phyloP scores from a whole-genome alignment of 2,329 filamentous ascomycete genomes.

The Cordyceps javanica region DNA sequence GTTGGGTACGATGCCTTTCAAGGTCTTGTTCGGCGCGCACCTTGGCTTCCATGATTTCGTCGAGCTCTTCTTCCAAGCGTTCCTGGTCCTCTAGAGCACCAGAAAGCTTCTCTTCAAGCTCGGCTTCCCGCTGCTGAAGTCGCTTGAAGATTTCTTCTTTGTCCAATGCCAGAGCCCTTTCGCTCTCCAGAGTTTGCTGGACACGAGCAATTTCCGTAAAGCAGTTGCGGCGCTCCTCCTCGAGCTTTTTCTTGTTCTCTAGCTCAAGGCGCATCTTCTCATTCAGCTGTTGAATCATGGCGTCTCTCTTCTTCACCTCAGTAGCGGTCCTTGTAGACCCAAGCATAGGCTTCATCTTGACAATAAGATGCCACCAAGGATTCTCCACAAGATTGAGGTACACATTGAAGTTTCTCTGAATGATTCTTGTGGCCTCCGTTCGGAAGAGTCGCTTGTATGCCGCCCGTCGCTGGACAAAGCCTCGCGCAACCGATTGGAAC shows the following conservation, averaged over 20 bases:
- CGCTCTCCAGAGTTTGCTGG: conserved; percentile 91
- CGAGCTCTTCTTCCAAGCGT: conserved; percentile 85
- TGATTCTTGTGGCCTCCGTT: conserved; percentile 88
- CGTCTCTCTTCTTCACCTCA: conserved; percentile 91
- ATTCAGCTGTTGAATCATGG: conserved; percentile 83
- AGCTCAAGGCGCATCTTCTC: conserved; percentile 75
- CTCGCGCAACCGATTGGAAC: conserved; percentile 88
- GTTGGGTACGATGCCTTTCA: conserved; percentile 68
- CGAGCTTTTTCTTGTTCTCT: conserved; percentile 68
- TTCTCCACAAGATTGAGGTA: conserved; percentile 86
- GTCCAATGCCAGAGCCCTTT: conserved; percentile 89
- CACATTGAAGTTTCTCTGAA: conserved; percentile 88
- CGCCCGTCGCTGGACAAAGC: conserved; percentile 80
- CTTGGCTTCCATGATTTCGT: conserved; percentile 81
- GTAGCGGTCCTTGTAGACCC: conserved; percentile 86
- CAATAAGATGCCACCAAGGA: conserved; percentile 95
- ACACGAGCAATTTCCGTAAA: conserved; percentile 83
- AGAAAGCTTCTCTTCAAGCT: conserved; percentile 87
- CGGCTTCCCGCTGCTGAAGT: conserved; percentile 83
- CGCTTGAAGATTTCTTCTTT: conserved; percentile 99
- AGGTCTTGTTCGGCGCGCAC: conserved; percentile 82
- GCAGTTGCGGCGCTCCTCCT: conserved; percentile 84
- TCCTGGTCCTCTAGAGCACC: conserved; percentile 93
- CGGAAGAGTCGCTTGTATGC: conserved; percentile 92
- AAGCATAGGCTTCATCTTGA: conserved; percentile 90